Evolutionary conservation across 192 early-diverging fungal species (phyloP).

Genomic region (Piromyces finnis): DNA sequence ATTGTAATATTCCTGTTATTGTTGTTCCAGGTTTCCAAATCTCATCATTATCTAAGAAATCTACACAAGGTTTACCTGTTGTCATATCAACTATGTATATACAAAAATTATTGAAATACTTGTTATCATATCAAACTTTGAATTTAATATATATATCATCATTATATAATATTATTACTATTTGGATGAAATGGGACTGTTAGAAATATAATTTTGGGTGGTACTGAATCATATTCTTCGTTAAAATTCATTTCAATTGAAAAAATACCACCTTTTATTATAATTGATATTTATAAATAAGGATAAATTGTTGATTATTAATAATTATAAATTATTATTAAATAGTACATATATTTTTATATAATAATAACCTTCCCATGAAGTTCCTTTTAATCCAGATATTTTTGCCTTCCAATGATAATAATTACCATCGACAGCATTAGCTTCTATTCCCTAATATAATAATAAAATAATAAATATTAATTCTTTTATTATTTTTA

Average conservation of each 20-base stretch:
- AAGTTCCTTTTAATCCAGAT: background rate
- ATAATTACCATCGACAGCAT: background rate
- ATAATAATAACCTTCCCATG: background rate
- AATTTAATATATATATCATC: no score
- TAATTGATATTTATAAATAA: no score
- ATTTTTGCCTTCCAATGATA: background rate
- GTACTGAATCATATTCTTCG: background rate
- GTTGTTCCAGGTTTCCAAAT: background rate
- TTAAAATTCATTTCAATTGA: background rate
- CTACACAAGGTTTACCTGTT: background rate
- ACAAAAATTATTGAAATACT: no score
- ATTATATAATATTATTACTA: no score
- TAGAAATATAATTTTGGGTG: background rate
- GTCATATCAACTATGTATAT: background rate
- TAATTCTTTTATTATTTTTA: no score
- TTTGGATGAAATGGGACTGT: background rate
- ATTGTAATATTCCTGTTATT: background rate
- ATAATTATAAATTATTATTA: no score
- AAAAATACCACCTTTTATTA: background rate
- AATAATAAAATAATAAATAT: no score
- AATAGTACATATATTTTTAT: no score
- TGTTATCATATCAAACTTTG: no score
- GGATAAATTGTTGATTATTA: no score
- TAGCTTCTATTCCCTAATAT: background rate
- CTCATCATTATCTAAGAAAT: background rate